Evolutionary conservation across 2,329 filamentous ascomycete genomes (phyloP), one percentile per base, ranked within the genome.

Genomic region (Xylaria multiplex): DNA sequence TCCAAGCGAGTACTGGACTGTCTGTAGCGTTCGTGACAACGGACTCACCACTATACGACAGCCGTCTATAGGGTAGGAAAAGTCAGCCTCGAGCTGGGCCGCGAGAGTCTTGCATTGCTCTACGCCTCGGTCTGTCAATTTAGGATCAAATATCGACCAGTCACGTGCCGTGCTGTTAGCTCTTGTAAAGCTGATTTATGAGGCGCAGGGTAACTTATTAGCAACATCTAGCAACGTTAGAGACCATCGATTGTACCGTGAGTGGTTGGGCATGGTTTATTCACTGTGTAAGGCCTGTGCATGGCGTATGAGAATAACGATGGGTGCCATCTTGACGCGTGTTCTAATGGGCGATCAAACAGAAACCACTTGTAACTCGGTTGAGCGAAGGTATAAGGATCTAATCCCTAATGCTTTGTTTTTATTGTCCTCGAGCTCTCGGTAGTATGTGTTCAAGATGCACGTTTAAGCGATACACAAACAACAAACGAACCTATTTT

Each of bases 271-370:
- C 49, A 32, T 37, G 55, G 27, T 32, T 14, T 45, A 75, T 76
- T 73, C 70, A 80, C 80, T 82, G 56, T 82, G 80, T 55, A 75
- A 45, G 43, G 80, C 80, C 74, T 82, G 74, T 27, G 77, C 80
- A 63, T 82, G 80, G 54, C 80, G 74, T 65, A 82, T 79, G 6
- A 82, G 67, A 65, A 82, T 77, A n/a, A 81, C 70, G 5, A 75
- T 74, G 6, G 79, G 79, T 14, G 79, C 69, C 80, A 81, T 81
- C 46, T 65, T 56, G 37, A n/a, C 24, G 37, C 52, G 2, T 32
- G 46, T 24, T 13, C 16, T 27, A 22, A n/a, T 56, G 24, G 42
- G 32, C 16, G 13, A 45, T 35, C 11, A 57, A 27, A 57, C n/a
- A 14, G 40, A 22, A 16, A 35, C 24, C n/a, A 30, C 37, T 46